Base-by-base conservation (phyloP, 129 eudicot genomes). In the Flaveria ramosissima region DNA sequence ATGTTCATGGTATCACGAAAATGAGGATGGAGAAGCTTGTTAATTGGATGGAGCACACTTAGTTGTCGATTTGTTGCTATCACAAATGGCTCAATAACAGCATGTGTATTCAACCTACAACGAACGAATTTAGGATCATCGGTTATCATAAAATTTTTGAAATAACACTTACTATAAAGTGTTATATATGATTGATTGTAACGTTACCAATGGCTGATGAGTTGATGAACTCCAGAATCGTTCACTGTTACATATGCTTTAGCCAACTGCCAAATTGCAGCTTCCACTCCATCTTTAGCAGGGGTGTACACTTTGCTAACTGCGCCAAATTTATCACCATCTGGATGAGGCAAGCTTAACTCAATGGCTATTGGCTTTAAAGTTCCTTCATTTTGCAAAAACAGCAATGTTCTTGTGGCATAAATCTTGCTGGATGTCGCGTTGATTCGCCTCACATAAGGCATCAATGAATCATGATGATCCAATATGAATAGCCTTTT, bases 81-180 rank as follows among this genome's bases (percentile, higher is more conserved):
- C 21, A 85, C 50, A 71, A 83, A 77, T 61, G 89, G 89, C 82
- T 88, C 92, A 53, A 88, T 80, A 8, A 76, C 74, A 30, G 94
- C 94, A 66, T 89, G 94, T 2, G 89, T 88, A 57, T 83, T 70
- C 78, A 88, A 80, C 93, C 93, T 88, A 70, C 24, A 17, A 74
- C 26, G 39, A 46, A 64, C 20, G 19, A 9, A 30, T 48, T 48
- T 7, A 48, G 9, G 13, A 26, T 27, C 1, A 10, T 32, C 41
- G 7, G 2, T 36, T 16, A n/a, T 10, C 27, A 30, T 51, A 19
- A 74, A 74, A 3, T 8, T 6, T 7, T 56, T 2, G 7, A 41
- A 74, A 2, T 24, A 45, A 0, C 7, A 7, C 0, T 1, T 21
- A 16, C 14, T 19, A 3, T 42, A 42, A 7, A 56, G 1, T 14